Evolutionary conservation across 1,139 yeast species (phyloP).

Genomic region (Suhomyces kunorum): DNA sequence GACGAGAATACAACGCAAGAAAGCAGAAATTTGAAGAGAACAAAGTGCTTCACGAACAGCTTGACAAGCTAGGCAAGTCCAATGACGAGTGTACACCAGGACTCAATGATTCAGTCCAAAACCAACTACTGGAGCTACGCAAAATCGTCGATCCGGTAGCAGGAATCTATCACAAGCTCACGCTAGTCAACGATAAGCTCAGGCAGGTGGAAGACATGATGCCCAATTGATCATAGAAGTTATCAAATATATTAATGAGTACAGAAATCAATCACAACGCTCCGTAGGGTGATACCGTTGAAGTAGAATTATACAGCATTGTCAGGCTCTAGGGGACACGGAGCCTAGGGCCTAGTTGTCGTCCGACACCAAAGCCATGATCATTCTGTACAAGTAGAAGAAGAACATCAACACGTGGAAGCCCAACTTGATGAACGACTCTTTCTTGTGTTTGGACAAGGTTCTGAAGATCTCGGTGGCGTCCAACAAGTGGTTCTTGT

Average conservation of each 20-base stretch:
- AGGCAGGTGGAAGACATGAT: constrained; percentile 21
- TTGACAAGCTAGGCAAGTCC: constrained; percentile 8
- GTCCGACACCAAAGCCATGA: constrained; percentile 85
- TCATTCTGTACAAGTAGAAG: constrained; percentile 95
- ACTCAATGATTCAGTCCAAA: constrained; percentile 5
- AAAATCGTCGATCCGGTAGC: constrained; percentile 39
- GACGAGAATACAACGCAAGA: constrained; percentile 31
- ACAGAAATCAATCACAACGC: constrained; percentile 1
- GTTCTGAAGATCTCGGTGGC: constrained; percentile 99
- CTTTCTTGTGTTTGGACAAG: constrained; percentile 88
- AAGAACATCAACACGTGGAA: constrained; percentile 91
- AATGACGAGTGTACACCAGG: constrained; percentile 11
- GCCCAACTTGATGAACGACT: constrained; percentile 85
- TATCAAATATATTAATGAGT: constrained; percentile 3
- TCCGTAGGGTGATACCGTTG: neutral
- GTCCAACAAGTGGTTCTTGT: constrained; percentile 84
- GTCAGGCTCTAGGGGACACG: neutral
- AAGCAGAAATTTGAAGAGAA: constrained; percentile 28
- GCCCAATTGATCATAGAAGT: constrained; percentile 1
- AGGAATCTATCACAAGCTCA: constrained; percentile 41
- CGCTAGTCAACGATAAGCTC: constrained; percentile 35
- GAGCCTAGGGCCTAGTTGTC: constrained; percentile 27
- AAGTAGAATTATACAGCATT: neutral
- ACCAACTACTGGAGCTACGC: constrained; percentile 18
- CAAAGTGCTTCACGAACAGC: constrained; percentile 17